Evolutionary conservation across 257 asterid species (phyloP).

Genomic region (Avicennia marina): DNA sequence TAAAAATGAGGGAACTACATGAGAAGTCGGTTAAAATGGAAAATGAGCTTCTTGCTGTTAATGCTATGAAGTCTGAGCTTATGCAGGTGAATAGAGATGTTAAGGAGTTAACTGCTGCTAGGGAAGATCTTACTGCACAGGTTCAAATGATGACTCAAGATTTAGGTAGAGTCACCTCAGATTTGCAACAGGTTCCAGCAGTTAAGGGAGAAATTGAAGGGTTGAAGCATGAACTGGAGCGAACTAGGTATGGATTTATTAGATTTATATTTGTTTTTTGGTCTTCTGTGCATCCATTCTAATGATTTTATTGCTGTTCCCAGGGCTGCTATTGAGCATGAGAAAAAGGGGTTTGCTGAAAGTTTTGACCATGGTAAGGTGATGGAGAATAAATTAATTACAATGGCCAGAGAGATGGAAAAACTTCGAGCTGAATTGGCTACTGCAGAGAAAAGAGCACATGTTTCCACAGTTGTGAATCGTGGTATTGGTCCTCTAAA

Average conservation of each 20-base stretch:
- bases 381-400: constrained; percentile 77
- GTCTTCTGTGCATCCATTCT: background rate
- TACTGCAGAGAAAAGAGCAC: constrained; percentile 82
- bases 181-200: constrained; percentile 77
- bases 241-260: constrained; percentile 50
- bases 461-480: constrained; percentile 60
- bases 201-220: constrained; percentile 71
- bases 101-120: constrained; percentile 71
- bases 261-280: constrained; percentile 1
- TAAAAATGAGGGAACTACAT: constrained; percentile 59
- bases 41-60: constrained; percentile 60
- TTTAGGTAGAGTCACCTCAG: constrained; percentile 66
- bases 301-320: constrained; percentile 1
- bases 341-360: constrained; percentile 86
- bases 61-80: constrained; percentile 79
- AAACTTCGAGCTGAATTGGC: constrained; percentile 95
- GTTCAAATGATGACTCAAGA: constrained; percentile 86
- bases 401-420: constrained; percentile 92
- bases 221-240: constrained; percentile 63
- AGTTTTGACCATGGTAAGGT: constrained; percentile 87
- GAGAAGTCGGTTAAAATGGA: constrained; percentile 84
- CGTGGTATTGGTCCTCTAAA: constrained; percentile 42
- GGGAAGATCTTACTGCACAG: constrained; percentile 72
- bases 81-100: constrained; percentile 71
- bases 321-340: constrained; percentile 89